Conservation (phyloP, 75 land plant species). For the Pinus taeda region DNA sequence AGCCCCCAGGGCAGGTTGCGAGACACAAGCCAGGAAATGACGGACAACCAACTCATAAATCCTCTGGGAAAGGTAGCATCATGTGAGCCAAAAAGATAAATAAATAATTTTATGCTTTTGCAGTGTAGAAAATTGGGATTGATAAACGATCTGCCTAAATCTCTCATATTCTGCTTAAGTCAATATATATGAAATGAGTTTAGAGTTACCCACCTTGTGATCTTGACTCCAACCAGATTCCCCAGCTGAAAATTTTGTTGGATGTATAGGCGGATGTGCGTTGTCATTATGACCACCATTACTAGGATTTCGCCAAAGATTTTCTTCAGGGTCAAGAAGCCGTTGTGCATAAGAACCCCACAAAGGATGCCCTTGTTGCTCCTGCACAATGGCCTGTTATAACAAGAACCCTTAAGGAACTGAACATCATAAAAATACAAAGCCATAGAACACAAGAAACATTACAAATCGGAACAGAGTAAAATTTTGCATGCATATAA, state of each 20-base stretch:
- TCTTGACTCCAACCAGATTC: slow-evolving; percentile 85
- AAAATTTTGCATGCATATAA: background rate
- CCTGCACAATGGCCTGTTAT: slow-evolving; percentile 62
- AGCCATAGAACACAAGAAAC: background rate
- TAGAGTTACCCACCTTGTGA: slow-evolving; percentile 47
- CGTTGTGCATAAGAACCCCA: slow-evolving; percentile 95
- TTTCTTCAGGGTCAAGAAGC: slow-evolving; percentile 69
- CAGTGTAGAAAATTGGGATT: background rate
- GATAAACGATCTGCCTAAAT: background rate
- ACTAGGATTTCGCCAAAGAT: slow-evolving; percentile 89
- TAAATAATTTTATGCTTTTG: background rate
- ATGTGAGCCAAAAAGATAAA: slow-evolving; percentile 3
- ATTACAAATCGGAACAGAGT: background rate
- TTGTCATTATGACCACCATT: slow-evolving; percentile 99
- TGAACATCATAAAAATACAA: background rate
- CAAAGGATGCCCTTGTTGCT: slow-evolving; percentile 73
- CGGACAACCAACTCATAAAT: slow-evolving; percentile 97
- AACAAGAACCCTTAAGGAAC: background rate
- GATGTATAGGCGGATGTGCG: slow-evolving; percentile 99
- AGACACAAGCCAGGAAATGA: slow-evolving; percentile 96
- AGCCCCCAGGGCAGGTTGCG: slow-evolving; percentile 95
- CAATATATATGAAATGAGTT: background rate
- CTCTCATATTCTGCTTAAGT: background rate
- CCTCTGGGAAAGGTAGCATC: slow-evolving; percentile 39
- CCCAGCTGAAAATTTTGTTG: slow-evolving; percentile 87